phyloP scores from a whole-genome alignment of 164 flowering plant genomes.

The Kalanchoe fedtschenkoi region DNA sequence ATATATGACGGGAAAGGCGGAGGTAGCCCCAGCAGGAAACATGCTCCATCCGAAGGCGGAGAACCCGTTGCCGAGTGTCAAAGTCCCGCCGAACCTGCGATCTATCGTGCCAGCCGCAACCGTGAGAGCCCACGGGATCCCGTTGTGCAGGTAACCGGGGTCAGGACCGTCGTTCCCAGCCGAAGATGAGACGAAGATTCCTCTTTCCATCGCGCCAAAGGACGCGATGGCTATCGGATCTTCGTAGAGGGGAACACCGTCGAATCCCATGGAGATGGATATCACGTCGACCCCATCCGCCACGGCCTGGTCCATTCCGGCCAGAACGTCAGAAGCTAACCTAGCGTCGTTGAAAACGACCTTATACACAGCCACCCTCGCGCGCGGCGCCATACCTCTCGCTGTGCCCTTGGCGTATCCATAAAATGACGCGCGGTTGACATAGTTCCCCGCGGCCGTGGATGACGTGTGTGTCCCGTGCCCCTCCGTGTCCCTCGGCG shows the following conservation, averaged over 20 bases:
- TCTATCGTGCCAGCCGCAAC: slow-evolving; percentile 40
- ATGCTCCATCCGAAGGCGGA: slow-evolving; percentile 19
- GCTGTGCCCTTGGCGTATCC: slow-evolving; percentile 55
- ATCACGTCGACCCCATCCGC: slow-evolving; percentile 63
- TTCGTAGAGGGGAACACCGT: slow-evolving; percentile 18
- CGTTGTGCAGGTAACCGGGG: slow-evolving; percentile 20
- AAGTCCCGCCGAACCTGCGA: slow-evolving; percentile 20
- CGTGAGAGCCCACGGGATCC: slow-evolving; percentile 37
- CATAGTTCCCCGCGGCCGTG: slow-evolving; percentile 45
- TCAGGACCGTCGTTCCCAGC: slow-evolving; percentile 34
- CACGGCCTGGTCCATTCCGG: slow-evolving; percentile 49
- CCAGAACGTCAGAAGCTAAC: slow-evolving; percentile 36
- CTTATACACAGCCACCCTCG: slow-evolving; percentile 52
- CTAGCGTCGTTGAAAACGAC: slow-evolving; percentile 23
- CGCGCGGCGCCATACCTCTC: slow-evolving; percentile 45
- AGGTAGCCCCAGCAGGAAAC: slow-evolving; percentile 21
- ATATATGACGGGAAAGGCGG: slow-evolving; percentile 21
- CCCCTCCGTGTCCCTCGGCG: slow-evolving; percentile 41
- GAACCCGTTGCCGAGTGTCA: slow-evolving; percentile 33
- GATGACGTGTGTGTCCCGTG: slow-evolving; percentile 65
- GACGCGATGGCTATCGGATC: slow-evolving; percentile 47
- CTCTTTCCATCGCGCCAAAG: slow-evolving; percentile 46
- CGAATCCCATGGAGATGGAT: slow-evolving; percentile 44
- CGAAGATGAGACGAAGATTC: slow-evolving; percentile 30
- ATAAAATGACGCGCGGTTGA: slow-evolving; percentile 24